phyloP scores from a whole-genome alignment of 176 grass and related monocot species.

The Echinochloa phyllopogon region DNA sequence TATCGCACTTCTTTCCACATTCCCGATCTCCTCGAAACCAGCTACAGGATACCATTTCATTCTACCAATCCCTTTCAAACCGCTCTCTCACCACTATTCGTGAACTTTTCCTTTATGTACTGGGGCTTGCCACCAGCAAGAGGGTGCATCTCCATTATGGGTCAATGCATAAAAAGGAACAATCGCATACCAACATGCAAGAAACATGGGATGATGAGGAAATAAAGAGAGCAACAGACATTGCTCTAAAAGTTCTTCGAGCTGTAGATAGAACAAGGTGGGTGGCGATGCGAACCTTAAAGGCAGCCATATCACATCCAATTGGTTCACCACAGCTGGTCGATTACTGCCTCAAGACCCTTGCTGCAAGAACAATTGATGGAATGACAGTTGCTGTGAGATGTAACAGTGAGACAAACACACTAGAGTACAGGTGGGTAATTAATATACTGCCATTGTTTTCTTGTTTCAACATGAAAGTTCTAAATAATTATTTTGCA shows the following conservation, averaged over 20 bases:
- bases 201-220: constrained; percentile 54
- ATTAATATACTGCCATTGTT: background rate
- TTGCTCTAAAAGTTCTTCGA: constrained; percentile 64
- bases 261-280: constrained; percentile 45
- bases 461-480: background rate
- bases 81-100: constrained; percentile 41
- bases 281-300: constrained; percentile 60
- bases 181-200: background rate
- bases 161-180: constrained; percentile 35
- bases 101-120: constrained; percentile 66
- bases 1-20: constrained; percentile 51
- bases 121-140: constrained; percentile 36
- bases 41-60: constrained; percentile 58
- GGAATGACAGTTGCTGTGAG: constrained; percentile 47
- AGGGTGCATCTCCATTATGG: background rate
- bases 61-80: constrained; percentile 65
- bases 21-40: constrained; percentile 39
- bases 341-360: constrained; percentile 58
- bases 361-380: constrained; percentile 47
- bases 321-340: constrained; percentile 52
- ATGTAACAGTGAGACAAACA: constrained; percentile 58
- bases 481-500: constrained; percentile 31
- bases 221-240: constrained; percentile 40
- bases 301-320: constrained; percentile 43
- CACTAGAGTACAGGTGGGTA: constrained; percentile 70